phyloP scores from a whole-genome alignment of 768 basidiomycete species.

The Calvatia gigantea region DNA sequence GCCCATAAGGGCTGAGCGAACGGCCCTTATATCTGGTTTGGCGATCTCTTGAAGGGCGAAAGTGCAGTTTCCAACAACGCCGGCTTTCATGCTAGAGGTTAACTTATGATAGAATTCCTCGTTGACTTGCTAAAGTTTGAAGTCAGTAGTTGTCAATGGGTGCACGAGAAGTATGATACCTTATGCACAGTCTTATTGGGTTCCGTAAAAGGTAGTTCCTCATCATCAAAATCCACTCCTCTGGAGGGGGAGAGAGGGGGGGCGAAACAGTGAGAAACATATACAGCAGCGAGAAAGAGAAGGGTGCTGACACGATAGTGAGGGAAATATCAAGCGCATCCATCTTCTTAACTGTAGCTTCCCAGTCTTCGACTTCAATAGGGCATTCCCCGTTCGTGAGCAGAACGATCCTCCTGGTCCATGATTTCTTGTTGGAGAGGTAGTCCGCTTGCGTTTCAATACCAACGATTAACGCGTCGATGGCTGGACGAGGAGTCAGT shows the following conservation, averaged over 20 bases:
- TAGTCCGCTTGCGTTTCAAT: slow-evolving; percentile 74
- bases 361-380: slow-evolving; percentile 75
- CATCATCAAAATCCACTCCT: slow-evolving; percentile 87
- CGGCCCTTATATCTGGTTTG: slow-evolving; percentile 60
- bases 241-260: slow-evolving; percentile 33
- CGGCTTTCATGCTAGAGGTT: slow-evolving; percentile 36
- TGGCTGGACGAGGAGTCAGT: slow-evolving; percentile 42
- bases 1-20: slow-evolving; percentile 63
- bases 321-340: slow-evolving; percentile 52
- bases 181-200: slow-evolving; percentile 70
- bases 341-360: slow-evolving; percentile 64
- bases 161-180: slow-evolving; percentile 34
- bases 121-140: slow-evolving; percentile 48
- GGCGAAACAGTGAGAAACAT: too few relatives aligned
- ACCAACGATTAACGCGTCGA: slow-evolving; percentile 86
- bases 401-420: slow-evolving; percentile 81
- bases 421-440: slow-evolving; percentile 69
- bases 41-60: slow-evolving; percentile 60
- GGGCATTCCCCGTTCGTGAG: slow-evolving; percentile 84
- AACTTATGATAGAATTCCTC: slow-evolving; percentile 68
- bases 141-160: not conserved
- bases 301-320: slow-evolving; percentile 60
- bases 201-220: slow-evolving; percentile 57
- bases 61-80: slow-evolving; percentile 60
- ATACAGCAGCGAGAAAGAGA: not conserved